Percentiles rank a stretch among this genome's conserved stretches.
Conservation (phyloP, 345 rosid species). For the Eucalyptus pumila region DNA sequence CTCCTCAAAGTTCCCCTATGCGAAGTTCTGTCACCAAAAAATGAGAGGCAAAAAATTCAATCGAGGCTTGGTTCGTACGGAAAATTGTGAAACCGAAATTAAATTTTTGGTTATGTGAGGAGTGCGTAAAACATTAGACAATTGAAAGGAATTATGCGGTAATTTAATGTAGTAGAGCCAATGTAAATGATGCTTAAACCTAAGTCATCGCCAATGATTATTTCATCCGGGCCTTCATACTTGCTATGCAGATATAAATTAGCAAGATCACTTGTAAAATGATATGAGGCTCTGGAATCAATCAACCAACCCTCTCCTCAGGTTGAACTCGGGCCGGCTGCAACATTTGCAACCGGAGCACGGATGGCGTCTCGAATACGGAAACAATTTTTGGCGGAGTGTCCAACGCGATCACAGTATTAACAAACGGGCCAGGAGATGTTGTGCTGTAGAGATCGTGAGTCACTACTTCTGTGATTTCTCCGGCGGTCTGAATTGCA, state of each 20-base stretch:
- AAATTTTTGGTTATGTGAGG: not conserved
- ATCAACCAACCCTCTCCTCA: fast-evolving
- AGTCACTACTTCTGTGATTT: too few species aligned
- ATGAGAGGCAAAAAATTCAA: not conserved
- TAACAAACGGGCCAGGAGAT: too few species aligned
- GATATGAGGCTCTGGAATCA: fast-evolving
- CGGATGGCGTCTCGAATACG: fast-evolving
- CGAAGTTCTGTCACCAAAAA: not conserved
- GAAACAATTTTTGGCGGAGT: too few species aligned
- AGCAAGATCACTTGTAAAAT: not conserved
- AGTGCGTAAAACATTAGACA: not conserved
- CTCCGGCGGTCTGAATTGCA: not conserved
- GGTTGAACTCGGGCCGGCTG: not conserved
- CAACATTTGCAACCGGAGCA: not conserved
- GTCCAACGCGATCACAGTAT: too few species aligned
- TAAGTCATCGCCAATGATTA: not conserved
- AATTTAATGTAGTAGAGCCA: not conserved
- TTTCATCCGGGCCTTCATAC: not conserved
- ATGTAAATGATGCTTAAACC: not conserved
- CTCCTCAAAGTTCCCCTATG: not conserved
- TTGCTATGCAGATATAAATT: too few species aligned
- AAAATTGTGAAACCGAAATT: not conserved
- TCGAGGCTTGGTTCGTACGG: not conserved
- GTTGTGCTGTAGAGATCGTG: too few species aligned
- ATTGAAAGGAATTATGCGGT: not conserved